Percentiles rank a stretch among this genome's conserved stretches.
Conservation (phyloP, 768 basidiomycete species). For the Mycena rebaudengoi region DNA sequence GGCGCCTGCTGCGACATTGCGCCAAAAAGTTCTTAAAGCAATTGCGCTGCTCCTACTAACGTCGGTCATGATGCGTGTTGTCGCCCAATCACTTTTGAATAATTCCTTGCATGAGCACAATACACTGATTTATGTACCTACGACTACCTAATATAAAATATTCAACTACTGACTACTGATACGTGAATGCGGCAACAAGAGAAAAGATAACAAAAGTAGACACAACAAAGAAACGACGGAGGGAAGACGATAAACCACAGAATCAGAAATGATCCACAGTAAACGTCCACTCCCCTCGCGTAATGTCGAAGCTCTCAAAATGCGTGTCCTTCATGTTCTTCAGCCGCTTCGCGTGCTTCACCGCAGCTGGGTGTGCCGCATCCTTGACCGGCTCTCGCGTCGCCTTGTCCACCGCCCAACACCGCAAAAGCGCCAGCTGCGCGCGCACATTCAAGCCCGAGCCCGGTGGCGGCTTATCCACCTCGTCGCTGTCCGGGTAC, state of each 20-base stretch:
- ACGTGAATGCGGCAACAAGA: constrained; percentile 13
- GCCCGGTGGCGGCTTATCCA: constrained; percentile 84
- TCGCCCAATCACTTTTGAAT: too few relatives aligned
- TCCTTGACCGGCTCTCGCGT: constrained; percentile 92
- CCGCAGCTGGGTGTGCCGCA: constrained; percentile 67
- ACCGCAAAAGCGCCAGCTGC: constrained; percentile 75
- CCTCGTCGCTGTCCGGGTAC: constrained; percentile 90
- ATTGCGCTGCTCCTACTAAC: too few relatives aligned
- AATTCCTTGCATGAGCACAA: constrained; percentile 16
- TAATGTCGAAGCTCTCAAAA: constrained; percentile 82
- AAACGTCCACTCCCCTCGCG: constrained; percentile 92
- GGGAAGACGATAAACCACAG: background rate
- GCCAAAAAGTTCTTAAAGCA: too few relatives aligned
- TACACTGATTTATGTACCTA: constrained; percentile 17
- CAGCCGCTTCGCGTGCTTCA: constrained; percentile 82
- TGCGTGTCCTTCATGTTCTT: constrained; percentile 86
- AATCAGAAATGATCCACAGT: constrained; percentile 88
- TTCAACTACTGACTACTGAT: constrained; percentile 22
- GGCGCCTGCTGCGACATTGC: too few relatives aligned
- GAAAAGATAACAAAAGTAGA: background rate
- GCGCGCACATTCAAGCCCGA: constrained; percentile 91
- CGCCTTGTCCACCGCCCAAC: constrained; percentile 92
- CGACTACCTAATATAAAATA: constrained; percentile 23
- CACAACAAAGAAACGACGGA: background rate
- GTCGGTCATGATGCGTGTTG: too few relatives aligned